A percentile compares a stretch with the other conserved stretches of the same genome.
phyloP scores from a whole-genome alignment of 495 filamentous ascomycete genomes.

The Penicillium flavigenum region DNA sequence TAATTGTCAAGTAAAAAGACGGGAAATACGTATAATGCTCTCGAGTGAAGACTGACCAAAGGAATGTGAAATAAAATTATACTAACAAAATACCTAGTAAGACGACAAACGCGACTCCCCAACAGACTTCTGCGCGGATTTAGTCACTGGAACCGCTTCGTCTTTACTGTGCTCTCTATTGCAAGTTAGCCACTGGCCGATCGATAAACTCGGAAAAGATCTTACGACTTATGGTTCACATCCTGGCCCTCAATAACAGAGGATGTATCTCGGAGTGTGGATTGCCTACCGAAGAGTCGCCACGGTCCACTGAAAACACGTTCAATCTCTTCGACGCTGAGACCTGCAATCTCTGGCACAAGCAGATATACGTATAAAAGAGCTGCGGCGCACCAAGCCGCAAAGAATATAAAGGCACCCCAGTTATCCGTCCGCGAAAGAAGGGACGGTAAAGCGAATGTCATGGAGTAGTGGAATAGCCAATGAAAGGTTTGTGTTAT shows the following conservation, averaged over 20 bases:
- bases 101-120: no score
- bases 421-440: conserved; percentile 17
- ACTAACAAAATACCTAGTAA: no score
- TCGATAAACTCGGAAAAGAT: not conserved
- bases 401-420: conserved; percentile 28
- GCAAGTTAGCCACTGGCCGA: not conserved
- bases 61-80: no score
- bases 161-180: no score
- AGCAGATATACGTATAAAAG: conserved; percentile 29
- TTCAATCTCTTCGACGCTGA: conserved; percentile 20
- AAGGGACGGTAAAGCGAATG: conserved; percentile 14
- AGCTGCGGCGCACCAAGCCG: conserved; percentile 17
- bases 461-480: conserved; percentile 21
- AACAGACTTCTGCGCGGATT: no score
- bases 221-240: not conserved
- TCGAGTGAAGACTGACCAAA: no score
- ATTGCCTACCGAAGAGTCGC: not conserved
- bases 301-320: conserved; percentile 13
- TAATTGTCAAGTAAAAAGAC: no score
- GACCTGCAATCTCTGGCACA: conserved; percentile 23
- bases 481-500: conserved; percentile 22
- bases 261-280: not conserved
- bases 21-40: no score
- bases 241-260: not conserved
- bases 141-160: no score